These are phyloP conservation scores for Paracamarosporium sp. DNA, from an alignment of 2,329 filamentous ascomycete species.

Conservation along the genomic window DNA sequence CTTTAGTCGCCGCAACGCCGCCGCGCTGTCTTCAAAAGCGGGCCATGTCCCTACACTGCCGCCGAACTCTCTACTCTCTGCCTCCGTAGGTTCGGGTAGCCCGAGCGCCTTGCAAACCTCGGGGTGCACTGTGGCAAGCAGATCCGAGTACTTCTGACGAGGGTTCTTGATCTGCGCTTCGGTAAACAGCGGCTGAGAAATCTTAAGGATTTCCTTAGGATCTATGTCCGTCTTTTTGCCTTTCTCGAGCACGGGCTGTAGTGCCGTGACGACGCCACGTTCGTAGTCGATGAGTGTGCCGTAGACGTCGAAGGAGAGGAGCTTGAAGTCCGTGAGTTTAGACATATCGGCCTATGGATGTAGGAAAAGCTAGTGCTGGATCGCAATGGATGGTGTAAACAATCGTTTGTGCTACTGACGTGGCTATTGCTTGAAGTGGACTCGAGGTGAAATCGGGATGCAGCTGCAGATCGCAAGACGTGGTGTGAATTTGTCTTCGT, in stretches of 20 bases:
- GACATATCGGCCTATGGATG: constrained; percentile 28
- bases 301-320: constrained; percentile 79
- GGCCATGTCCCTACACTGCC: constrained; percentile 61
- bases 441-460: background rate
- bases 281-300: constrained; percentile 84
- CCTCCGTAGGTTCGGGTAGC: constrained; percentile 45
- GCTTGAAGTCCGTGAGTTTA: constrained; percentile 50
- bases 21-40: constrained; percentile 64
- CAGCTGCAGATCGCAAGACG: background rate
- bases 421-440: background rate
- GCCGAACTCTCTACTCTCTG: constrained; percentile 59
- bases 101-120: constrained; percentile 55
- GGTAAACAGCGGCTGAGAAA: constrained; percentile 51
- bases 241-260: constrained; percentile 59
- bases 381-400: background rate
- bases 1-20: constrained; percentile 58
- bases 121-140: constrained; percentile 61
- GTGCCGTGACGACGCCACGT: constrained; percentile 63
- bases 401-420: too few species aligned
- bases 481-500: background rate
- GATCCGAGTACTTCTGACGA: constrained; percentile 63
- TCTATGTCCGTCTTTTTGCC: constrained; percentile 28
- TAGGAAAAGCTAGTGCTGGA: background rate
- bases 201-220: constrained; percentile 39
- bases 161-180: constrained; percentile 63